Evolutionary conservation across 1,284 basidiomycete species (phyloP), one percentile per base, ranked within the genome.

Genomic region (Entoloma clypeatum): DNA sequence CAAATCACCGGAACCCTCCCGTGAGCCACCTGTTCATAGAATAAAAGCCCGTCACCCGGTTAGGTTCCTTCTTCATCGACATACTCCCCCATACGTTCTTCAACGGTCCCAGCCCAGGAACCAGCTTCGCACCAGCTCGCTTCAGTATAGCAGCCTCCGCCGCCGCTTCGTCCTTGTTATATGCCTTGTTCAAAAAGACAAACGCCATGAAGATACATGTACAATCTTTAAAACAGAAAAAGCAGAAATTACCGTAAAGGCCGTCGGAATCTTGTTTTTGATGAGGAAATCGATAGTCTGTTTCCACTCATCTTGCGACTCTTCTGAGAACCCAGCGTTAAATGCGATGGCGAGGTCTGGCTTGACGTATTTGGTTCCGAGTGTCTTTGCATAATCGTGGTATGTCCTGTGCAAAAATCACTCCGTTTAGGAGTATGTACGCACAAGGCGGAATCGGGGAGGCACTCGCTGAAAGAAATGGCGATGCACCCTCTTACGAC

Each of bases 301-400:
- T 30, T 41, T 37, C 61, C 60, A 63, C 1, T 47, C 41, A 1
- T 40, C 36, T 8, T 7, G 23, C 8, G 49, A 45, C 24, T 55
- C 51, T 16, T 58, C 42, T 0, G 55, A 57, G 8, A 51, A 44
- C 2, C 60, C 59, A 10, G 59, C 58, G 39, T 64, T 60, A 50
- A 64, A 64, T 1, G 59, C 62, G 22, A 63, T 47, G 2, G 58
- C 58, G 8, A 65, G 50, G 33, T 61, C 61, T 1, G 62, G 63
- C 14, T 44, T 52, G 10, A 32, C 44, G 44, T 28, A 54, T 57
- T 31, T 29, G n/a, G 16, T 18, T 1, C 43, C 56, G 22, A 47
- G 41, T 2, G 41, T 44, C 4, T 30, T 9, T 18, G 18, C 13
- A 54, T n/a, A 14, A 28, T 28, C 26, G 8, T 28, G 26, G 26